phyloP scores from a whole-genome alignment of 192 early-diverging fungal genomes.

The Oehlia diaphana region DNA sequence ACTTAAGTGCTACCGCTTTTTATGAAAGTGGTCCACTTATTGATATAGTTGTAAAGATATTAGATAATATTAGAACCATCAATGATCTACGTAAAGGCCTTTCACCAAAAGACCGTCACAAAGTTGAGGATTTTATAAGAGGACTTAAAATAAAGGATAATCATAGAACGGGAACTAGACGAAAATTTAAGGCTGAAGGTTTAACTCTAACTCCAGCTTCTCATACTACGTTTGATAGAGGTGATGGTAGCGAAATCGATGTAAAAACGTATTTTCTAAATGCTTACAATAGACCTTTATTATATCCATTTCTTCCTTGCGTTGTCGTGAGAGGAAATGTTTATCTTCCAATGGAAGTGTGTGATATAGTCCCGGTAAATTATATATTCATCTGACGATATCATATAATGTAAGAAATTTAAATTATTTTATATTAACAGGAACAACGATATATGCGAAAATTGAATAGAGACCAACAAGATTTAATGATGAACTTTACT shows the following conservation, averaged over 20 bases:
- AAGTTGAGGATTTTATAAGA: constrained; percentile 50
- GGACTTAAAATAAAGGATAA: constrained; percentile 53
- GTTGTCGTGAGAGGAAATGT: constrained; percentile 68
- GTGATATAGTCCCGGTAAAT: constrained; percentile 59
- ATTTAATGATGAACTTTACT: constrained; percentile 94
- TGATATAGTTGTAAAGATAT: constrained; percentile 66
- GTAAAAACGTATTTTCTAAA: constrained; percentile 81
- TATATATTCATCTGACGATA: not conserved
- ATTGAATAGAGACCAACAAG: constrained; percentile 79
- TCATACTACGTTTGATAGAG: constrained; percentile 66
- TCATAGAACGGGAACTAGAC: constrained; percentile 61
- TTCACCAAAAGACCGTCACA: constrained; percentile 38
- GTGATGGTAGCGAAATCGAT: constrained; percentile 46
- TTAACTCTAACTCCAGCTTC: constrained; percentile 67
- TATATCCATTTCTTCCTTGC: constrained; percentile 74
- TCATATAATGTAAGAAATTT: too few species aligned
- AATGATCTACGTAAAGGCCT: constrained; percentile 49
- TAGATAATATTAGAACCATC: constrained; percentile 42
- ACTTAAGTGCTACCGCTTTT: constrained; percentile 68
- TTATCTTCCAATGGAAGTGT: constrained; percentile 90
- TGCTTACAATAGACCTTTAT: constrained; percentile 36
- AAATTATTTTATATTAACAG: constrained; percentile 10
- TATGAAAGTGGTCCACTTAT: constrained; percentile 67
- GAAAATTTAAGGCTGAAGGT: constrained; percentile 70
- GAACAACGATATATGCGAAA: constrained; percentile 84